Evolutionary conservation across 202 grass and related monocot species (phyloP), one percentile per base, ranked within the genome.

Genomic region (Carex sylvatica): DNA sequence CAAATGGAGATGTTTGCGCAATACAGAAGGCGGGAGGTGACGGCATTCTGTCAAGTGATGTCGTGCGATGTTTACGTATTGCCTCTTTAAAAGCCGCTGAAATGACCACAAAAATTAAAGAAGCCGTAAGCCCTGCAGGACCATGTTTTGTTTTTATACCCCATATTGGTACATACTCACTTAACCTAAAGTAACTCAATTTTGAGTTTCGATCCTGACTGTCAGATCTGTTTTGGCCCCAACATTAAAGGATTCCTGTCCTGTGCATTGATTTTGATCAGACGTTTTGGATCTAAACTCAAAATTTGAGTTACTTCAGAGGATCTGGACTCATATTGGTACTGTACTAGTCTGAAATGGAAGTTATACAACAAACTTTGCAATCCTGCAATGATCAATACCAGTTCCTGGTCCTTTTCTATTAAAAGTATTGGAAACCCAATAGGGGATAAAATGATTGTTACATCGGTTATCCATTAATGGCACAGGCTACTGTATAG

Each of bases 21-120:
- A 90, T 99, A 79, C 96, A 99, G 82, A 99, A 99, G 85, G 88
- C 92, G 59, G 96, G 96, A 79, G 92, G 89, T 70, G 91, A 95
- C 80, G 96, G 92, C 79, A 80, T 95, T 71, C 71, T 89, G 83
- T 90, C 96, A 85, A 89, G 93, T 84, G 86, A 93, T 60, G 85
- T 99, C 55, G 93, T 95, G 91, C 91, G 93, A 61, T 99, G 96
- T 82, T 84, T 99, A 84, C 85, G 96, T 76, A 95, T 95, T 70
- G 91, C 96, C 70, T 89, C 89, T 1, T 81, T 92, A 46, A 99
- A 95, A 85, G 96, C 88, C 81, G 51, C 83, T 87, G 92, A 99
- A 87, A 92, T 99, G 71, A 93, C 96, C 79, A 95, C 89, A 66
- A 99, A 93, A 93, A 91, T 99, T 83, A 95, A 83, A 84, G 87